A percentile compares a stretch with the other conserved stretches of the same genome.
phyloP scores from a whole-genome alignment of 2,329 filamentous ascomycete genomes.

The Helicocarpus griseus region DNA sequence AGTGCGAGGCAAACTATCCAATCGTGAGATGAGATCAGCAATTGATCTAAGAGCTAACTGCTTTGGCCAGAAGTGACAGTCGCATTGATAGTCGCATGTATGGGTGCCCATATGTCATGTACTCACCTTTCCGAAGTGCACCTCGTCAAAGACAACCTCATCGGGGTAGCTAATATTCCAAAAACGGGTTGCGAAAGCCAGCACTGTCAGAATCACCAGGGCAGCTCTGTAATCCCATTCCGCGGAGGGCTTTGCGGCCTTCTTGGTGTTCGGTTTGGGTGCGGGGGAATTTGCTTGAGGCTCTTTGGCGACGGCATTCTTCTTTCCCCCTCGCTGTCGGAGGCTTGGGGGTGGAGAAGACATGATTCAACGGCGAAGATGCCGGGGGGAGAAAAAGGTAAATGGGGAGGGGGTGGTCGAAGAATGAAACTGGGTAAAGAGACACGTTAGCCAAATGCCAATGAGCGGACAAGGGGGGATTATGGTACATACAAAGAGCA shows the following conservation, averaged over 20 bases:
- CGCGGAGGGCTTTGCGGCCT: constrained; percentile 26
- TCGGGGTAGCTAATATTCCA: constrained; percentile 93
- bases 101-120: no score
- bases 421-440: not conserved
- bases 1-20: constrained; percentile 52
- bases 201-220: constrained; percentile 62
- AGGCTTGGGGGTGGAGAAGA: constrained; percentile 29
- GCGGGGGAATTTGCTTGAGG: constrained; percentile 11
- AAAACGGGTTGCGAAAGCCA: constrained; percentile 88
- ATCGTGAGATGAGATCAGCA: not conserved
- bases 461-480: not conserved
- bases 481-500: not conserved
- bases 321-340: constrained; percentile 34
- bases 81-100: no score
- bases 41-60: no score
- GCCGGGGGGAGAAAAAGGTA: not conserved
- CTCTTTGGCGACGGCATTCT: constrained; percentile 16
- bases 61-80: no score
- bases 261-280: constrained; percentile 1
- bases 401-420: not conserved
- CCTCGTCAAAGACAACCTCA: constrained; percentile 97
- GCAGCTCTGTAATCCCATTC: constrained; percentile 80
- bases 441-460: not conserved
- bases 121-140: constrained; percentile 96
- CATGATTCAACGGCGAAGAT: constrained; percentile 16